Conservation (phyloP, 2,329 filamentous ascomycete species). For the Cytospora paraplurivora region DNA sequence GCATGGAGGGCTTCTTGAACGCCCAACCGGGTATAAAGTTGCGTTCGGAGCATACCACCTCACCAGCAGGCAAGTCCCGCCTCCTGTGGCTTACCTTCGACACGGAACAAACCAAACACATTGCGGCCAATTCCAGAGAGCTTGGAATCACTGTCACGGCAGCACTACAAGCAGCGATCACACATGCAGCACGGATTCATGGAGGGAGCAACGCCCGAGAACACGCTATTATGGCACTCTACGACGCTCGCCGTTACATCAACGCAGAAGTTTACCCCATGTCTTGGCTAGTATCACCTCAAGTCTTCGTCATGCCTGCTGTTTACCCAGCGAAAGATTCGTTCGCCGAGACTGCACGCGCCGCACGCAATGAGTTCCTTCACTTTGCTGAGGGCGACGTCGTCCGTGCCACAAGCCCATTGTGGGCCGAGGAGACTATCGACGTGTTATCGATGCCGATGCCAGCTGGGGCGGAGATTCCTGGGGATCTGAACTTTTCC, state of each 20-base stretch:
- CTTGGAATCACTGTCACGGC: background rate
- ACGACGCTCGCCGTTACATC: conserved; percentile 3
- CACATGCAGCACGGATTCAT: background rate
- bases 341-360: background rate
- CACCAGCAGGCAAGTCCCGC: too few species aligned
- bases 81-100: too few species aligned
- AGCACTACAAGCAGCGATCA: background rate
- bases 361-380: background rate
- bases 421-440: background rate
- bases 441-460: background rate
- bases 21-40: too few species aligned
- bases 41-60: too few species aligned
- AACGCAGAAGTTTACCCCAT: background rate
- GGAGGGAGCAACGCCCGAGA: background rate
- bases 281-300: background rate
- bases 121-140: too few species aligned
- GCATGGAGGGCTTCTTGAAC: too few species aligned
- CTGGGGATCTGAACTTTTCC: background rate
- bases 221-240: background rate
- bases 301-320: background rate
- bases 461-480: background rate
- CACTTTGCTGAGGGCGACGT: background rate
- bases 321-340: background rate
- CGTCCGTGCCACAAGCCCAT: conserved; percentile 1
- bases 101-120: too few species aligned